phyloP scores from a whole-genome alignment of 352 stramenopile genomes.

The Globisporangium canariense region DNA sequence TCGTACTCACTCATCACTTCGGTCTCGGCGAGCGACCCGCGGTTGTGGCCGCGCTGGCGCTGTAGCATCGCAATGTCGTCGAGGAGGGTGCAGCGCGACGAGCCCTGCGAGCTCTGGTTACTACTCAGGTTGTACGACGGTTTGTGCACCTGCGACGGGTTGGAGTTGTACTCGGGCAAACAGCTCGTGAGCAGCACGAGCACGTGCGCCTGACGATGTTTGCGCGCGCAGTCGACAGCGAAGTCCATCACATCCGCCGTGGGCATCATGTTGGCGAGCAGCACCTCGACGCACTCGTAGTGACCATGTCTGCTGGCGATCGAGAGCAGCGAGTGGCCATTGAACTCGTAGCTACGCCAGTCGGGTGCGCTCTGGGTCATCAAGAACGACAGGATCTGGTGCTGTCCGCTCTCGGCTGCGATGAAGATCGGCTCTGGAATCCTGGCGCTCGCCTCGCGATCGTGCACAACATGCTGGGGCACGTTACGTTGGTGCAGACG shows the following conservation, averaged over 20 bases:
- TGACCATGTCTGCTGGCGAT: slow-evolving; percentile 63
- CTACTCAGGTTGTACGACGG: slow-evolving; percentile 6
- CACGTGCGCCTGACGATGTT: slow-evolving; percentile 58
- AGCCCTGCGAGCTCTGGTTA: background rate
- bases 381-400: slow-evolving; percentile 49
- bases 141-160: slow-evolving; percentile 23
- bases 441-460: slow-evolving; percentile 23
- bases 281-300: slow-evolving; percentile 62
- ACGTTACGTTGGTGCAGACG: slow-evolving; percentile 41
- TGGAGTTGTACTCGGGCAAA: slow-evolving; percentile 43
- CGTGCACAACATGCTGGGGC: slow-evolving; percentile 21
- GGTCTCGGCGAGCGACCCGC: slow-evolving; percentile 33
- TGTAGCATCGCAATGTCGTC: slow-evolving; percentile 4
- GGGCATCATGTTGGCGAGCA: slow-evolving; percentile 35
- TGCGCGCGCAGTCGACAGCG: slow-evolving; percentile 46
- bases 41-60: slow-evolving; percentile 16
- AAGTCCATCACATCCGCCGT: slow-evolving; percentile 34
- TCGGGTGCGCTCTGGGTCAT: slow-evolving; percentile 27
- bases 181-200: slow-evolving; percentile 70
- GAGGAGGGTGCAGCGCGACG: background rate
- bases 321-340: slow-evolving; percentile 58
- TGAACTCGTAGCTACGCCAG: slow-evolving; percentile 49
- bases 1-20: slow-evolving; percentile 27
- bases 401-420: slow-evolving; percentile 50
- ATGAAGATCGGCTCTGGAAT: slow-evolving; percentile 57